Conservation (phyloP, 2,329 filamentous ascomycete species). For the Meredithiella fracta region DNA sequence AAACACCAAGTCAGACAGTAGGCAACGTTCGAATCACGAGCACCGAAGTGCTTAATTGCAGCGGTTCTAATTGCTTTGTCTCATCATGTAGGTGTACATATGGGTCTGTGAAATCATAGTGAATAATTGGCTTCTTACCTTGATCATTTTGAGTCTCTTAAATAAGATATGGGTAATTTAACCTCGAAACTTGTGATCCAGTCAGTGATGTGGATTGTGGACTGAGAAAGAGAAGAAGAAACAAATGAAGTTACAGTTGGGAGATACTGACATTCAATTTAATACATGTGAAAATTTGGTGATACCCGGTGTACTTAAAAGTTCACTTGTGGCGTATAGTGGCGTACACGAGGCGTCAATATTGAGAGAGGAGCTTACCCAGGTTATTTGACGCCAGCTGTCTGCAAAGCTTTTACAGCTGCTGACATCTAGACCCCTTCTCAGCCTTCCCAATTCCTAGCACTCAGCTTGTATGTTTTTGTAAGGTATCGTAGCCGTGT, state of each 20-base stretch:
- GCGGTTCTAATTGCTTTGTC: slow-evolving; percentile 28
- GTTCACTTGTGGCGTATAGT: slow-evolving; percentile 4
- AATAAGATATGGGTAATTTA: not conserved
- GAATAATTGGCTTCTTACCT: slow-evolving; percentile 9
- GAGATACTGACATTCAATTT: not conserved
- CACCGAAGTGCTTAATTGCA: slow-evolving; percentile 32
- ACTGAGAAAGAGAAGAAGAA: slow-evolving; percentile 1
- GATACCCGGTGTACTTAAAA: not conserved
- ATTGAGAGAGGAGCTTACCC: not conserved
- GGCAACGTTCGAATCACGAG: slow-evolving; percentile 26
- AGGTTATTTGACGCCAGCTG: not conserved
- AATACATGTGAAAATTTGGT: not conserved
- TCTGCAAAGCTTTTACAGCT: not conserved
- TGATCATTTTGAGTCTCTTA: slow-evolving; percentile 13
- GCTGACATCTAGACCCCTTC: not conserved
- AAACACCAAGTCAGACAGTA: slow-evolving; percentile 4
- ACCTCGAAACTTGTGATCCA: not conserved
- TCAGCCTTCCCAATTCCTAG: slow-evolving; percentile 5
- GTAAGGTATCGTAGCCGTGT: slow-evolving; percentile 18
- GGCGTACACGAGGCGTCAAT: not conserved
- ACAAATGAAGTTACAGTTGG: not conserved
- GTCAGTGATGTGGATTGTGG: not conserved
- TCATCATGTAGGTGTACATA: slow-evolving; percentile 24
- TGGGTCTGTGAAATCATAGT: not conserved
- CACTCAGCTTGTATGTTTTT: slow-evolving; percentile 1